Evolutionary conservation across 805 yeast genomes (phyloP), one percentile per base, ranked within the genome.

Genomic region (Lachancea sp.): DNA sequence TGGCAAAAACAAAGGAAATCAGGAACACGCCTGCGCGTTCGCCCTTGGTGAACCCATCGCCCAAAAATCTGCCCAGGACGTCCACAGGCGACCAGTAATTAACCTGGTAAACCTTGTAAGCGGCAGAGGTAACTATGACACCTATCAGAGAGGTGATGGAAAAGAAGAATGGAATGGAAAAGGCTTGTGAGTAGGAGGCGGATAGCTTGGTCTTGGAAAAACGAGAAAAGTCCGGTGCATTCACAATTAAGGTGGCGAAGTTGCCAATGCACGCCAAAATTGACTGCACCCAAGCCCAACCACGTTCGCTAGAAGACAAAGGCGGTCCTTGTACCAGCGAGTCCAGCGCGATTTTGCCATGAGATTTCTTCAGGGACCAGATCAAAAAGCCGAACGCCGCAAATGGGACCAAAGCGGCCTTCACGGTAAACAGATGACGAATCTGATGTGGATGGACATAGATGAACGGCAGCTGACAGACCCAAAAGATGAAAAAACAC

Each of bases 201-300:
- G 77, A 68, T 36, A 55, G 62, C 42, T 74, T 71, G 18, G 78
- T 79, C 51, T 72, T 75, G 9, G 95, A 84, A 67, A 87, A 82
- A 64, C 96, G 78, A 20, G 95, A 75, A 65, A 88, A 88, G 70
- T 88, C 96, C 1, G 96, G 95, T 13, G 93, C 85, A 66, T 88
- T 88, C 44, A 84, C 76, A 58, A 89, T 84, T 57, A 88, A 73
- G n/a, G 96, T 84, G 4, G 95, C 93, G 59, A 88, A 88, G 66
- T 87, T 88, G 22, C 95, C 85, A 50, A 88, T 68, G 17, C 89
- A 74, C 65, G 81, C 82, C 95, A 89, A 85, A 27, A 81, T 72
- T 4, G 91, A 78, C 54, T 74, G 73, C 43, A 88, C 77, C 59
- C 87, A 88, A 0, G 85, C 87, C 97, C 97, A 89, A 20, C 78